A percentile compares a stretch with the other conserved stretches of the same genome.
phyloP scores from a whole-genome alignment of 2,329 filamentous ascomycete genomes.

The Botrytis medusae region DNA sequence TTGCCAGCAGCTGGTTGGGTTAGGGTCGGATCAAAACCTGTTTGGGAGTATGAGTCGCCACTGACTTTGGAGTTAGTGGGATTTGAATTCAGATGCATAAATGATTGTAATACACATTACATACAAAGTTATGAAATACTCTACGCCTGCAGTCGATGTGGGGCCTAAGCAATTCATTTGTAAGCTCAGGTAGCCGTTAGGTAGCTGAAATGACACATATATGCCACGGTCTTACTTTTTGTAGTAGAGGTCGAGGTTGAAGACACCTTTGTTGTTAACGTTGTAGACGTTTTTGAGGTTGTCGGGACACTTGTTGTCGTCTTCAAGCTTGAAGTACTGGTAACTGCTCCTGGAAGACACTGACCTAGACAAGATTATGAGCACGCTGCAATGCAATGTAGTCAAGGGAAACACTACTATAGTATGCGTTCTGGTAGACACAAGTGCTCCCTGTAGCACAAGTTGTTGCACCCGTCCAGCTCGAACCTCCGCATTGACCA shows the following conservation, averaged over 20 bases:
- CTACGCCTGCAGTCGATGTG: background rate
- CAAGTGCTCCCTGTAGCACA: constrained; percentile 26
- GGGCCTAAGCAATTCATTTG: background rate
- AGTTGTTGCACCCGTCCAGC: constrained; percentile 26
- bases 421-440: constrained; percentile 26
- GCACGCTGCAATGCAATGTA: background rate
- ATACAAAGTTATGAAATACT: constrained; percentile 12
- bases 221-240: background rate
- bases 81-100: background rate
- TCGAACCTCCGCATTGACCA: constrained; percentile 32
- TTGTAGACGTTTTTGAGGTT: background rate
- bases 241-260: background rate
- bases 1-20: constrained; percentile 35
- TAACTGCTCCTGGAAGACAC: background rate
- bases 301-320: background rate
- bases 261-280: background rate
- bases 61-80: constrained; percentile 23
- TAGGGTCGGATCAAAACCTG: constrained; percentile 39
- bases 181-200: background rate
- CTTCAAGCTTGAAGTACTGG: background rate
- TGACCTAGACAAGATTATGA: background rate
- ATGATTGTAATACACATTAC: background rate
- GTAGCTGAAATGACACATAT: background rate
- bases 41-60: constrained; percentile 41
- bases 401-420: background rate